Evolutionary conservation across 768 basidiomycete genomes (phyloP), one percentile per base, ranked within the genome.

Genomic region (Auriscalpium orientale): DNA sequence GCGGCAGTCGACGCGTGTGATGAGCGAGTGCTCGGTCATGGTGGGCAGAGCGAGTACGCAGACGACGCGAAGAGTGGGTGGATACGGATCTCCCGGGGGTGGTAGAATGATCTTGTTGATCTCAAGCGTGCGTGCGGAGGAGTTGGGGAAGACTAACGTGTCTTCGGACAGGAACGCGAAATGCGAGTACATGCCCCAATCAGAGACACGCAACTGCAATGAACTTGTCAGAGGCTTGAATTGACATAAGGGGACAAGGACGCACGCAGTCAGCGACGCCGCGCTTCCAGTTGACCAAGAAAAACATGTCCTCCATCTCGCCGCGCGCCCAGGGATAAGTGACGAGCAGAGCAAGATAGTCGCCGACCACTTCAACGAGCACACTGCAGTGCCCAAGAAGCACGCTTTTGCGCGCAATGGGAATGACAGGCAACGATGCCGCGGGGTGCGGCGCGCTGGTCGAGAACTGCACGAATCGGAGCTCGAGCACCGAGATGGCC

Each of bases 251-350:
- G 20, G 45, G 21, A 16, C 34, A 12, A 20, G 37, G n/a, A 68
- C 68, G 57, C 54, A 65, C 66, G 18, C 50, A 55, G 38, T 60
- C 40, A 7, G 49, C 51, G 1, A 55, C 52, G 0, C 69, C 69
- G n/a, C 64, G 64, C 60, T 65, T 65, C 69, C 69, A 70, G 15
- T 67, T 59, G 21, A 62, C 61, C 1, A 66, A 33, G 35, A 55
- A 59, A 28, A 67, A 62, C 54, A 47, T 53, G 45, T 64, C 60
- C 38, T 49, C 55, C 13, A 13, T 33, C 28, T 53, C 52, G n/a
- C 13, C 51, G 15, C 43, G 52, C 8, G 46, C 40, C 52, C 43
- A 54, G 21, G 58, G 58, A 21, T 54, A 62, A 11, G 58, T 54
- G 13, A 62, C 38, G 0, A 62, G 47, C 7, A 62, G 46, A 8